Percentiles rank a stretch among this genome's conserved stretches.
phyloP scores from a whole-genome alignment of 2,329 filamentous ascomycete species.

The Monosporascus sp. region DNA sequence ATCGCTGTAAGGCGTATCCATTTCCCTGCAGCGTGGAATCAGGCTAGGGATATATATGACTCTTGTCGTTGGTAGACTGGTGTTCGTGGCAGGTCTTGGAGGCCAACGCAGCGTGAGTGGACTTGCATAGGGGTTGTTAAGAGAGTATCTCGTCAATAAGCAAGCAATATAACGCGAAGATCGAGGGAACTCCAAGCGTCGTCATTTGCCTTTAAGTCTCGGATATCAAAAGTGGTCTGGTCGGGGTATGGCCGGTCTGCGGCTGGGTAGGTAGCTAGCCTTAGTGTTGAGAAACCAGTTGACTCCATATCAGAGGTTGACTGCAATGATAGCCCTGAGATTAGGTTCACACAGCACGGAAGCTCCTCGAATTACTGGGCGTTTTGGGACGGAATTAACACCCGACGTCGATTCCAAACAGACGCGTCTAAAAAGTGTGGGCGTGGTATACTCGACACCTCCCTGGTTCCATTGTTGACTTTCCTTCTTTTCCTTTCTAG shows the following conservation, averaged over 20 bases:
- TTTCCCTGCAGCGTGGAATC: too few species aligned
- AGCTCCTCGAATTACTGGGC: not conserved
- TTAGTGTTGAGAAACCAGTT: not conserved
- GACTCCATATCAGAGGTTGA: not conserved
- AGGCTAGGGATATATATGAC: too few species aligned
- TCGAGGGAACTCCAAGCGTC: not conserved
- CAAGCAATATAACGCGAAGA: not conserved
- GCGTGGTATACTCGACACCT: not conserved
- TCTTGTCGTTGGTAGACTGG: too few species aligned
- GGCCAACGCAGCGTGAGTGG: too few species aligned
- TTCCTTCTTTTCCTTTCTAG: not conserved
- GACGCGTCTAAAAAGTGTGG: not conserved
- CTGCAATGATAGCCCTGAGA: not conserved
- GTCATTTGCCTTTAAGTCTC: not conserved
- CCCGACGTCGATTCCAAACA: not conserved
- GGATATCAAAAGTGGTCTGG: not conserved
- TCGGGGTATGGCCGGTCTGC: not conserved
- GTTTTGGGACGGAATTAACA: not conserved
- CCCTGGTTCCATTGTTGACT: not conserved
- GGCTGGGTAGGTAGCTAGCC: not conserved
- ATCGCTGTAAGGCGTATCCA: too few species aligned
- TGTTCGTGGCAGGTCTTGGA: too few species aligned
- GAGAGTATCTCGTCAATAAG: not conserved
- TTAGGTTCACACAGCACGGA: not conserved
- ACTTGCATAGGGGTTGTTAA: too few species aligned